These are phyloP conservation scores for Dictyostelium purpureum DNA, from an alignment of 78 protist genomes.

Conservation along the genomic window DNA sequence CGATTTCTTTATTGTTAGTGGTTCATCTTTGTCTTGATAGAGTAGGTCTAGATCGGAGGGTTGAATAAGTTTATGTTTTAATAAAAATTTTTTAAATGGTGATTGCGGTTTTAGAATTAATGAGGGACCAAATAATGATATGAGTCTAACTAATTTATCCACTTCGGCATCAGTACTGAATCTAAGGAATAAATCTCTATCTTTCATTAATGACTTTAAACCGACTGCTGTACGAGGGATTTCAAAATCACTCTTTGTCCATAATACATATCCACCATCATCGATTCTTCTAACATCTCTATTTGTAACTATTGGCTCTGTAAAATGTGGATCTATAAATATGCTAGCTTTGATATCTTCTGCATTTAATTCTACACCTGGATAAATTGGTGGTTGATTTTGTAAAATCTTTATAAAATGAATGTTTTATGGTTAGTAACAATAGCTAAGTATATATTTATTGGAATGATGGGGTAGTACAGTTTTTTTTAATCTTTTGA, in stretches of 20 bases:
- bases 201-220: conserved; percentile 56
- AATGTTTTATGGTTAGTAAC: neutral
- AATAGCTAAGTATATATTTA: neutral
- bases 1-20: conserved; percentile 10
- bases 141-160: conserved; percentile 16
- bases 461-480: neutral
- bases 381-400: conserved; percentile 43
- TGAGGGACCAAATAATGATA: conserved; percentile 29
- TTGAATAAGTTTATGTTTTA: neutral
- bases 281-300: conserved; percentile 32
- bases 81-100: neutral
- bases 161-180: conserved; percentile 27
- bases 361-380: conserved; percentile 32
- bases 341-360: conserved; percentile 56
- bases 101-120: neutral
- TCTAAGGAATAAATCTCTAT: conserved; percentile 13
- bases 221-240: conserved; percentile 51
- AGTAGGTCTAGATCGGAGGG: conserved; percentile 5
- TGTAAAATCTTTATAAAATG: conserved; percentile 18
- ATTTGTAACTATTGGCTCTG: conserved; percentile 52
- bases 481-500: conserved; percentile 9
- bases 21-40: too few species aligned
- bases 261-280: conserved; percentile 61
- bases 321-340: conserved; percentile 69
- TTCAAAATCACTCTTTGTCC: conserved; percentile 70